A percentile compares a stretch with the other conserved stretches of the same genome.
phyloP scores from a whole-genome alignment of 352 stramenopile species.

The Halophytophthora batemanensis region DNA sequence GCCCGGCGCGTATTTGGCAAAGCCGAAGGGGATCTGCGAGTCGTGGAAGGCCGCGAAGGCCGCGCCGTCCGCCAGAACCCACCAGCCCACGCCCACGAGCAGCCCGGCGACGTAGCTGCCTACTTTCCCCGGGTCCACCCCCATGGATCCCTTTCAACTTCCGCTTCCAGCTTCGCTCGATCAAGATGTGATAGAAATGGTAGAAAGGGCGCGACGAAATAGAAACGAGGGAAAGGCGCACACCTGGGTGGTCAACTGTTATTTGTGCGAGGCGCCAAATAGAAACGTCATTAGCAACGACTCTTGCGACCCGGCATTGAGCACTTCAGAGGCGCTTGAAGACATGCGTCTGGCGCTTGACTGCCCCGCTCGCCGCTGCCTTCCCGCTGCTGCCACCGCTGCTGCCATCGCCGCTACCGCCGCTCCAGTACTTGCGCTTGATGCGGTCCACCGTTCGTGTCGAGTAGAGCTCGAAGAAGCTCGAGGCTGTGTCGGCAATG shows the following conservation, averaged over 20 bases:
- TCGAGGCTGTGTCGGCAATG: constrained; percentile 54
- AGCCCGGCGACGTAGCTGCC: constrained; percentile 48
- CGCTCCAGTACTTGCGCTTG: constrained; percentile 67
- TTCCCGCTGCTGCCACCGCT: not conserved
- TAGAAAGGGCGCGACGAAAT: no score
- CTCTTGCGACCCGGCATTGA: no score
- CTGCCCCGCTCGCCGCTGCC: not conserved
- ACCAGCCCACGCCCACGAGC: constrained; percentile 58
- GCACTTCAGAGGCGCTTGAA: no score
- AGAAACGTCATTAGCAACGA: no score
- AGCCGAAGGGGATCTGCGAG: constrained; percentile 59
- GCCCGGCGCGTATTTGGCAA: constrained; percentile 54
- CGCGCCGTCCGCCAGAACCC: constrained; percentile 54
- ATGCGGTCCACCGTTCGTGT: constrained; percentile 82
- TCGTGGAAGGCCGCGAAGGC: constrained; percentile 35
- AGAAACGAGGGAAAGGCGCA: no score
- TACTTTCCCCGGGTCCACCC: constrained; percentile 28
- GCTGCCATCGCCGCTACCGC: constrained; percentile 10
- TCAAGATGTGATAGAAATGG: no score
- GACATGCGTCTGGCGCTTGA: no score
- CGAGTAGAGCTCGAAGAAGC: constrained; percentile 84
- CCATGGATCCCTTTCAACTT: constrained; percentile 10
- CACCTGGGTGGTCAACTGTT: no score
- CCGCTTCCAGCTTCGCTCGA: no score
- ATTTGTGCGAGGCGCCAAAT: no score